Evolutionary conservation across 805 yeast genomes (phyloP).

Genomic region (Starmerella riodocensis): DNA sequence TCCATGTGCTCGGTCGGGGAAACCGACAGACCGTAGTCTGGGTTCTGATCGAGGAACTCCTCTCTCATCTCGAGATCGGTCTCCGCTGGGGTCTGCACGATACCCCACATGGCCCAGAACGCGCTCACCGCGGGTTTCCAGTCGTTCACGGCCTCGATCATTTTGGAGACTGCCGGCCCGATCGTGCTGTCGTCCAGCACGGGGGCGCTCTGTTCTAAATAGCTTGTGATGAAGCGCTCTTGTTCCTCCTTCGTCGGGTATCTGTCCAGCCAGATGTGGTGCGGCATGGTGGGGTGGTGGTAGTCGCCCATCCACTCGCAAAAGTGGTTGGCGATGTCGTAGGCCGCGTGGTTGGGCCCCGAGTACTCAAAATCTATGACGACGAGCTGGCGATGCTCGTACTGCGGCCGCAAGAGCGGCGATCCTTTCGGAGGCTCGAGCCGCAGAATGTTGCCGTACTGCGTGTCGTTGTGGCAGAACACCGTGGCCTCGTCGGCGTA

Average conservation of each 20-base stretch:
- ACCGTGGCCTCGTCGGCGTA: slow-evolving; percentile 40
- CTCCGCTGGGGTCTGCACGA: slow-evolving; percentile 56
- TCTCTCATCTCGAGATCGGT: slow-evolving; percentile 33
- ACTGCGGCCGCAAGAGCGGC: slow-evolving; percentile 36
- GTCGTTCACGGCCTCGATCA: slow-evolving; percentile 50
- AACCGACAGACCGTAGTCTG: slow-evolving; percentile 28
- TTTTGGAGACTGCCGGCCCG: slow-evolving; percentile 35
- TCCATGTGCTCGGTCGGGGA: neutral
- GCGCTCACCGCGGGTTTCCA: slow-evolving; percentile 77
- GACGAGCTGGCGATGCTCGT: slow-evolving; percentile 59
- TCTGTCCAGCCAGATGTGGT: slow-evolving; percentile 39
- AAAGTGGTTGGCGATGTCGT: slow-evolving; percentile 84
- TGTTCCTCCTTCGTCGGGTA: slow-evolving; percentile 64
- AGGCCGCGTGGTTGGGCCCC: slow-evolving; percentile 80
- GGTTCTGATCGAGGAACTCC: slow-evolving; percentile 29
- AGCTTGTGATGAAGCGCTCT: slow-evolving; percentile 59
- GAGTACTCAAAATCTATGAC: slow-evolving; percentile 96
- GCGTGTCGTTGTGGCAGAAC: slow-evolving; percentile 94
- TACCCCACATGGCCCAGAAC: slow-evolving; percentile 87
- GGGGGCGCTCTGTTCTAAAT: slow-evolving; percentile 41
- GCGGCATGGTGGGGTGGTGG: slow-evolving; percentile 44
- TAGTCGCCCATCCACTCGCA: slow-evolving; percentile 97
- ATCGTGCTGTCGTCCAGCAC: slow-evolving; percentile 28
- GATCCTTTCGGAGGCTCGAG: slow-evolving; percentile 36
- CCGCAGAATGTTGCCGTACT: slow-evolving; percentile 84